phyloP scores from a whole-genome alignment of 2,329 filamentous ascomycete genomes.

The Dryadomyces quercus-mongolicae region DNA sequence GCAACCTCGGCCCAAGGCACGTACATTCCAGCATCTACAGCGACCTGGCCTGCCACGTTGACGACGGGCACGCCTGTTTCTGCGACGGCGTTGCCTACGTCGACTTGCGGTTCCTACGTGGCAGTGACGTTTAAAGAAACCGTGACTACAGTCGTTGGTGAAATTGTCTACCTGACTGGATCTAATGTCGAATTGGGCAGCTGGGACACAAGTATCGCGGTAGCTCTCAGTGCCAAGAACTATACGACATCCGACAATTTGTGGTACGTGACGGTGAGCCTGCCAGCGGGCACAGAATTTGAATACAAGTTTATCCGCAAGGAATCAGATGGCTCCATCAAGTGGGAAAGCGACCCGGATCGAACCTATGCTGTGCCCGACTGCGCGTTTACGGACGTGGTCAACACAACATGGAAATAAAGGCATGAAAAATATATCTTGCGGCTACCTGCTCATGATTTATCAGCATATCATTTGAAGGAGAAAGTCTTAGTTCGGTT shows the following conservation, averaged over 20 bases:
- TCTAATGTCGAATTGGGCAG: slow-evolving; percentile 44
- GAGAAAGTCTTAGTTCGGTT: too few species aligned
- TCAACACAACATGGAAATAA: neutral
- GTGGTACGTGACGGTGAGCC: slow-evolving; percentile 44
- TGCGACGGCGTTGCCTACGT: slow-evolving; percentile 19
- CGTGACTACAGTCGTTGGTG: slow-evolving; percentile 44
- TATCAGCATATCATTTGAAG: too few species aligned
- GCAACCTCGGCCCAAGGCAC: slow-evolving; percentile 33
- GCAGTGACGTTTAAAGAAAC: slow-evolving; percentile 48
- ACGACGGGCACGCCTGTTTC: slow-evolving; percentile 21
- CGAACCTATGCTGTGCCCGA: slow-evolving; percentile 21
- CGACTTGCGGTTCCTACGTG: slow-evolving; percentile 4
- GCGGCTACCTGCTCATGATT: too few species aligned
- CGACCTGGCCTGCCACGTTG: slow-evolving; percentile 12
- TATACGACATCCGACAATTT: slow-evolving; percentile 49
- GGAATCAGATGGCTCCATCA: slow-evolving; percentile 36
- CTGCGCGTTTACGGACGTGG: neutral
- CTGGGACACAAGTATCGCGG: slow-evolving; percentile 44
- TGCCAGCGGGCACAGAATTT: slow-evolving; percentile 37
- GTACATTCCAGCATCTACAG: slow-evolving; percentile 29
- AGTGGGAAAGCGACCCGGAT: slow-evolving; percentile 54
- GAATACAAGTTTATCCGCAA: slow-evolving; percentile 54
- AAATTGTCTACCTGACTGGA: slow-evolving; percentile 55
- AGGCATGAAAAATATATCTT: too few species aligned
- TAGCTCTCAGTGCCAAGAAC: slow-evolving; percentile 34